Conservation (phyloP, 2,329 filamentous ascomycete genomes). For the Aureobasidium subglaciale region DNA sequence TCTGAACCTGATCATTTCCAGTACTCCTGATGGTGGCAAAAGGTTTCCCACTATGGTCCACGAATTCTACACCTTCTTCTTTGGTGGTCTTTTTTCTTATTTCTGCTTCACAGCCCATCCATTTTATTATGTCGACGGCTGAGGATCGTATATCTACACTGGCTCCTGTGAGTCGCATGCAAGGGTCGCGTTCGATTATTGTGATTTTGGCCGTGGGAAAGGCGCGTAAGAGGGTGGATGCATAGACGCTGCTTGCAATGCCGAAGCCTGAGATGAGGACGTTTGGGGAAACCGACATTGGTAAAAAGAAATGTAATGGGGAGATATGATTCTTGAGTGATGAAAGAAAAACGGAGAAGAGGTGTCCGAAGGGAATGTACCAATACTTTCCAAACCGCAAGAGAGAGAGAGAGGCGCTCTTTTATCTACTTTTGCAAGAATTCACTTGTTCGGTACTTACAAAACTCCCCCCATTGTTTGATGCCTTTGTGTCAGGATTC, state of each 20-base stretch:
- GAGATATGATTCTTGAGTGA: too few relatives aligned
- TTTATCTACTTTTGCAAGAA: not conserved
- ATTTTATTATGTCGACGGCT: slow-evolving; percentile 32
- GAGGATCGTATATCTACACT: slow-evolving; percentile 30
- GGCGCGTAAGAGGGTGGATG: slow-evolving; percentile 31
- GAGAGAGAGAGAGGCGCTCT: not conserved
- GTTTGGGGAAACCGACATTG: slow-evolving; percentile 17
- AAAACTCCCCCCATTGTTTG: not conserved
- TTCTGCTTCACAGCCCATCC: slow-evolving; percentile 28
- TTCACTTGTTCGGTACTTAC: slow-evolving; percentile 6
- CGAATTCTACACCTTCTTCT: slow-evolving; percentile 28
- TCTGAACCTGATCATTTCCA: slow-evolving; percentile 29
- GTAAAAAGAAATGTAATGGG: not conserved
- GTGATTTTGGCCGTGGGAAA: slow-evolving; percentile 28
- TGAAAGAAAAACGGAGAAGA: too few relatives aligned
- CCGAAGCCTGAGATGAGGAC: slow-evolving; percentile 32
- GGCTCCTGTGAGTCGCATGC: slow-evolving; percentile 27
- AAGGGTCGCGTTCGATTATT: slow-evolving; percentile 31
- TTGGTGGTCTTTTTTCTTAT: slow-evolving; percentile 23
- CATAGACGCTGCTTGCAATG: slow-evolving; percentile 30
- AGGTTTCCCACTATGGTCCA: slow-evolving; percentile 23
- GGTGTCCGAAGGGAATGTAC: too few relatives aligned
- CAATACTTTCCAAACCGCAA: too few relatives aligned
- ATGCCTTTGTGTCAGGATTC: not conserved
- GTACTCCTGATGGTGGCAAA: slow-evolving; percentile 27